phyloP scores from a whole-genome alignment of 352 stramenopile genomes.

The Globisporangium okanoganense region DNA sequence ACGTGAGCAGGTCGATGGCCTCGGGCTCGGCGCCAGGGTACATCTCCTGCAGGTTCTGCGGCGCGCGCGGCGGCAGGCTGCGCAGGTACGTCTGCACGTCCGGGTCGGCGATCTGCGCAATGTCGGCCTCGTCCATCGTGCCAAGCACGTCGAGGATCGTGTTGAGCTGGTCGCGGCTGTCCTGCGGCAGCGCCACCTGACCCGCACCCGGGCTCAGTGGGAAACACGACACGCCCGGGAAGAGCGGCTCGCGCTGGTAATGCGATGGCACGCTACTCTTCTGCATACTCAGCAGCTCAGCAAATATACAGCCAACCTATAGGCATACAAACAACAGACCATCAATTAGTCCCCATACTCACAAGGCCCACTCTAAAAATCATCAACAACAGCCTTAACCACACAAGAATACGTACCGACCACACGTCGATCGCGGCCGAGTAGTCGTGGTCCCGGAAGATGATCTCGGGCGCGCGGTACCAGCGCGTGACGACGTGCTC shows the following conservation, averaged over 20 bases:
- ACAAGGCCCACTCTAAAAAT: neutral
- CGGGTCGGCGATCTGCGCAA: conserved; percentile 79
- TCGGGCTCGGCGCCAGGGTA: conserved; percentile 80
- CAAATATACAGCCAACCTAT: conserved; percentile 94
- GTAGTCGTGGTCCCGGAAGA: conserved; percentile 89
- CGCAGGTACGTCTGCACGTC: conserved; percentile 83
- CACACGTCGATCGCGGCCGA: conserved; percentile 86
- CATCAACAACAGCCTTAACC: neutral
- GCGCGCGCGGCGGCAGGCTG: conserved; percentile 59
- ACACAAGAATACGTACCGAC: conserved; percentile 54
- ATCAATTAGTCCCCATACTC: neutral
- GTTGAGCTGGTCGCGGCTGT: conserved; percentile 84
- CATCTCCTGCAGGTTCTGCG: conserved; percentile 77
- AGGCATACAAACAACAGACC: neutral
- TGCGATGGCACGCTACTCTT: conserved; percentile 94
- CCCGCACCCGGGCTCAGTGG: conserved; percentile 71
- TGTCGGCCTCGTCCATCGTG: conserved; percentile 84
- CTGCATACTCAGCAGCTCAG: conserved; percentile 95
- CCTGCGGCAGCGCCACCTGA: conserved; percentile 72
- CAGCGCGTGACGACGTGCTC: conserved; percentile 95
- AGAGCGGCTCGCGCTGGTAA: conserved; percentile 92
- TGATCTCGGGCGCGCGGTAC: conserved; percentile 95
- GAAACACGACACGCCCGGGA: conserved; percentile 92
- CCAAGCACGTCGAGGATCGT: conserved; percentile 86
- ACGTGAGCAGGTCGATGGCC: conserved; percentile 73